Evolutionary conservation across 2,329 filamentous ascomycete species (phyloP), one percentile per base, ranked within the genome.

Genomic region (Sporothrix globosa): DNA sequence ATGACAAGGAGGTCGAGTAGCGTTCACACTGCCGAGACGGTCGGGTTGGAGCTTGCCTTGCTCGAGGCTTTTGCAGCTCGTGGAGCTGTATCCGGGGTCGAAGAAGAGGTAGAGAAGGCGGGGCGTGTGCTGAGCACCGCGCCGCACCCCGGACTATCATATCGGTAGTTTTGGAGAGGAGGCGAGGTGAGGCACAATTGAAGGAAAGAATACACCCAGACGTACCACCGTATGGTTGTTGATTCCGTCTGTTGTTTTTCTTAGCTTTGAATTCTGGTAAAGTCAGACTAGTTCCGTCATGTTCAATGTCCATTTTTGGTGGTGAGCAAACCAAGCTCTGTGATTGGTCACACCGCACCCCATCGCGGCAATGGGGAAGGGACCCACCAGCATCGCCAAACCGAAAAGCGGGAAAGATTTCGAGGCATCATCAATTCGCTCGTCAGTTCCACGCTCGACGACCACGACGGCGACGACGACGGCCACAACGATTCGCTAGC

Each of bases 131-230:
- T 68, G 77, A 75, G 73, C 77, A 80, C 75, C 79, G 74, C 73
- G 76, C 74, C 24, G 77, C 68, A 54, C 75, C 77, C 72, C 80
- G 76, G 27, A 76, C 73, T 75, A 80, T 77, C 79, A 81, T 81
- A 17, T 54, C 75, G 69, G 19, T n/a, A 21, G 19, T 2, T n/a
- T n/a, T 21, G 17, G 6, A n/a, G 48, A 50, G n/a, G 19, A 50
- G 19, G 39, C 3, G 13, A 4, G 58, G 6, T 3, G 11, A 34
- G 4, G 14, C 2, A 1, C 11, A 10, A 3, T 34, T 21, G 10
- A 21, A 24, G 19, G 41, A 44, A 41, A 2, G 3, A 21, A 44
- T 13, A 24, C 11, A 14, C 30, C 11, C 6, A 9, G 34, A 9
- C 7, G 34, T 34, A 7, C 34, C 3, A 6, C 34, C 3, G 34